Evolutionary conservation across 371 early-diverging fungal species (phyloP), one percentile per base, ranked within the genome.

Genomic region (Batrachochytrium dendrobatidis): DNA sequence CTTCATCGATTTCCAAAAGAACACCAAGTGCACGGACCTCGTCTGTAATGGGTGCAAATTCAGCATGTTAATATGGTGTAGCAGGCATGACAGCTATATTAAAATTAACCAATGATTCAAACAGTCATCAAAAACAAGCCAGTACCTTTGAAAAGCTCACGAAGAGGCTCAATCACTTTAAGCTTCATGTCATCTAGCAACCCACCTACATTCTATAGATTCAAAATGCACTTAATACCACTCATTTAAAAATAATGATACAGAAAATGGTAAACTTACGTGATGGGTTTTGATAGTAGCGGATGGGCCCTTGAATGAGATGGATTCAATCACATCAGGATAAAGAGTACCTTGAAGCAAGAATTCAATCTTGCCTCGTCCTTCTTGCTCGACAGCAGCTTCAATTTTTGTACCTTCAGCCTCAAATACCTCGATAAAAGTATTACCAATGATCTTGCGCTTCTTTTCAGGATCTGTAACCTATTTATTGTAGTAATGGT

Each of bases 261-360:
- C 1, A 24, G 43, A 30, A 26, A 44, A 15, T 18, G 39, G 25
- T 12, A 4, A 35, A 62, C 75, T 58, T 72, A 81, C 82, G 82
- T 97, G 97, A 72, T 97, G 97, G 28, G 97, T 92, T 84, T 97
- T 97, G 80, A 97, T 97, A 63, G 94, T 94, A 24, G 94, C 98
- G 64, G 84, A 84, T 44, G 98, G 98, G 8, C 98, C 98, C 87
- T 97, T 97, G 89, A 95, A 97, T 25, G 93, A 92, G 66, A 97
- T 90, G 58, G 87, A 87, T 80, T 97, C 98, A 66, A 97, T 97
- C 54, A 97, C 98, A 78, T 97, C 98, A 51, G 98, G 98, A 74
- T 95, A 97, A 54, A 97, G 80, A 18, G 98, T 97, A 58, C 98
- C 98, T 78, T 95, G 97, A 59, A 97, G 78, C 67, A 97, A 79